phyloP scores from a whole-genome alignment of 2,329 filamentous ascomycete genomes.

The Sodiomyces alkalinus region DNA sequence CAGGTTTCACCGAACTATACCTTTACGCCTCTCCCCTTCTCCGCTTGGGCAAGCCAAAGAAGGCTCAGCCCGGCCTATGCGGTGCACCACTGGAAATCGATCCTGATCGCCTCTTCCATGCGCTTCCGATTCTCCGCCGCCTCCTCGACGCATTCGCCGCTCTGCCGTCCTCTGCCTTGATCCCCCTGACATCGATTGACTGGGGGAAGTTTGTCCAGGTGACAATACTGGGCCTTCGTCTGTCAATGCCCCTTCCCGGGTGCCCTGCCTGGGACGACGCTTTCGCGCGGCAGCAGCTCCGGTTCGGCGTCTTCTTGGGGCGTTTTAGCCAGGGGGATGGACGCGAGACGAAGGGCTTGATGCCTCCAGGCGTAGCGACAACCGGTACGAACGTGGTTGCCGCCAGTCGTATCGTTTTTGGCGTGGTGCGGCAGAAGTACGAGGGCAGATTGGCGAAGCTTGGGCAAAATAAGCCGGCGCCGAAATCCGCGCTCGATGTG shows the following conservation, averaged over 20 bases:
- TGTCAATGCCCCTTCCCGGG: constrained; percentile 27
- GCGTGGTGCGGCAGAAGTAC: constrained; percentile 30
- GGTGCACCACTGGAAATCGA: constrained; percentile 4
- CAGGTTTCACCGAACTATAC: constrained; percentile 20
- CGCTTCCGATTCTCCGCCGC: constrained; percentile 12
- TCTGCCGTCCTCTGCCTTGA: constrained; percentile 16
- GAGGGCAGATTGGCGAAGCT: constrained; percentile 21
- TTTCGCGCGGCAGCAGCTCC: constrained; percentile 22
- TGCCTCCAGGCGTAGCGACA: constrained; percentile 4
- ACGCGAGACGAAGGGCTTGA: constrained; percentile 9
- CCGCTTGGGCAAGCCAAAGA: constrained; percentile 3
- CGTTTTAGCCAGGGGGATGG: constrained; percentile 15
- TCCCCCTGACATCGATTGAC: constrained; percentile 24
- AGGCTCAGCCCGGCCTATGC: constrained; percentile 6
- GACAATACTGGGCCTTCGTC: constrained; percentile 26
- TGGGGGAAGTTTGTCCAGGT: constrained; percentile 25
- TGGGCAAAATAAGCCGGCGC: too few relatives aligned
- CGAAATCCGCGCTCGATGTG: constrained; percentile 9
- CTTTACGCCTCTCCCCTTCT: constrained; percentile 23
- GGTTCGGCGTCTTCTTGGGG: constrained; percentile 23
- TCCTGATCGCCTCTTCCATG: constrained; percentile 8
- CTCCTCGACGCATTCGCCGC: constrained; percentile 18
- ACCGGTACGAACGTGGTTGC: constrained; percentile 25
- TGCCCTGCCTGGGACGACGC: constrained; percentile 19
- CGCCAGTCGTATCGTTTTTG: constrained; percentile 29